Evolutionary conservation across 495 filamentous ascomycete genomes (phyloP), one percentile per base, ranked within the genome.

Genomic region (Parachaetomium inaequale): DNA sequence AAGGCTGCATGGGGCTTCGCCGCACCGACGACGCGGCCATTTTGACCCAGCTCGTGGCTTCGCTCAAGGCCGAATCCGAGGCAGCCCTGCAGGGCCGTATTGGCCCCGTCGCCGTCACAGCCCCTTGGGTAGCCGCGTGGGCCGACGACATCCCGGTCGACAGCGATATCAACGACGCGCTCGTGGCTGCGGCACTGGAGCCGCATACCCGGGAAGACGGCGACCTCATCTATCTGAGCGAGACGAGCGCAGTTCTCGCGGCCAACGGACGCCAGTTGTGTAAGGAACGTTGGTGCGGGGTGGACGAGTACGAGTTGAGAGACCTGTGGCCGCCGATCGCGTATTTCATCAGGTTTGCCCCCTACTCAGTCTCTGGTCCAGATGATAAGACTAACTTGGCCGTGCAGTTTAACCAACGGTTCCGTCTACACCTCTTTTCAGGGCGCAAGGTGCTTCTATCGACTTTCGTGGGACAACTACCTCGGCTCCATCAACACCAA

Each of bases 121-220:
- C 49, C 23, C 49, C 49, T 11, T 52, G 49, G 49, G 29, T 52
- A 12, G 49, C 49, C 3, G 49, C 49, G 15, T 52, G 49, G 49
- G 14, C 32, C 19, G 28, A 8, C n/a, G 49, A 52, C 28, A 32
- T 52, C 12, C 49, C 49, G 7, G 28, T 34, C 29, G 28, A 52
- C 49, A 52, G 26, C 49, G n/a, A 19, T 26, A 12, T 52, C 49
- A 52, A 52, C 29, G 49, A 52, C n/a, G 49, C 49, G 25, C 49
- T 52, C 49, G 49, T 4, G 19, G 12, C 49, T 1, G 15, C 49
- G 10, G 28, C 28, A 11, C 49, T 52, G 3, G 6, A 31, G 49
- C 26, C 49, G 12, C 32, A 15, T 26, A 52, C 49, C 14, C 32
- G 26, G 49, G 49, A 34, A 26, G 14, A 26, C 11, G n/a, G 14